Base-by-base conservation (phyloP, 2,329 filamentous ascomycete genomes). In the Monosporascus cannonballus region DNA sequence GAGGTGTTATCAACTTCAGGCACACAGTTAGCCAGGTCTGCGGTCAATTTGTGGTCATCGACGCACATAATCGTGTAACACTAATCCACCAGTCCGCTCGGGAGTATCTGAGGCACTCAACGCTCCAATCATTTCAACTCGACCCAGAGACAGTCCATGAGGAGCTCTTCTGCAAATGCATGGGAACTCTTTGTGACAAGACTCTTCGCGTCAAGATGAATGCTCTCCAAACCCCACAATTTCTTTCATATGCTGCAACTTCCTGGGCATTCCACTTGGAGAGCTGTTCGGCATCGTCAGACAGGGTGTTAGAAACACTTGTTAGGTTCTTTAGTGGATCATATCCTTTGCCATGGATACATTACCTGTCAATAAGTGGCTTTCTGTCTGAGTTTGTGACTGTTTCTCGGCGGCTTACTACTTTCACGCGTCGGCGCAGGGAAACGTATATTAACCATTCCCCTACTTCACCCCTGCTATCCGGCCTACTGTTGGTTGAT, bases 291-390 rank as follows among this genome's bases (percentile, higher is more conserved):
- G 14, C 41, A 2, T 46, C 52, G 6, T 62, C 57, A 4, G 55
- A 61, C 30, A 46, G 47, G 11, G 52, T 59, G 2, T 42, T 61
- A 3, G 49, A 57, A 22, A 38, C 27, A 15, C 54, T 64, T 2
- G 50, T 58, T 18, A 53, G 47, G 11, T 62, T 66, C 48, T 61
- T 64, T 36, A 37, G 42, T 3, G 52, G 56, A 18, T 48, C 41
- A 4, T 56, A 25, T n/a, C 53, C 54, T 15, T 54, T 65, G n/a
- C 39, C 54, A 3, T 65, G 61, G 62, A 62, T 65, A 24, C 61
- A 65, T 11, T 57, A 56, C n/a, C 45, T 65, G 4, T 56, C 61
- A 11, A 44, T 59, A 47, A 52, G 49, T 8, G 50, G 53, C 22
- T 45, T 54, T n/a, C 24, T 64, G 14, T 27, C 51, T 18, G 51